Conservation (phyloP, 2,329 filamentous ascomycete genomes). For the Daldinia eschscholtzii region DNA sequence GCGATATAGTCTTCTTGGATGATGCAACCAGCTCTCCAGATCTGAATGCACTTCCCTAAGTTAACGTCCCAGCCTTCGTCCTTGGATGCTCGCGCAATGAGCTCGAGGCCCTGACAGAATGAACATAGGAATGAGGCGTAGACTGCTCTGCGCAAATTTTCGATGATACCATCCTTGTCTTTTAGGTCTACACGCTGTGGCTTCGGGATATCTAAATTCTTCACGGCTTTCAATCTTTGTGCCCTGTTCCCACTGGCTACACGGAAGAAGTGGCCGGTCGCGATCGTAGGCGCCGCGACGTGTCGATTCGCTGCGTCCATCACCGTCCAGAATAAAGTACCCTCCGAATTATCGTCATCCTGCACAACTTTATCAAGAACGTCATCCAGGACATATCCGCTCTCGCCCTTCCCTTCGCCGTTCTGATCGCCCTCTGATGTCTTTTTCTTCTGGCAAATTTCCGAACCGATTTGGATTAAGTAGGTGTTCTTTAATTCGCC, state of each 20-base stretch:
- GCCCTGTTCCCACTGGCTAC: constrained; percentile 72
- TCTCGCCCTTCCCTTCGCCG: constrained; percentile 56
- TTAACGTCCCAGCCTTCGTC: constrained; percentile 71
- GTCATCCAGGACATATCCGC: constrained; percentile 67
- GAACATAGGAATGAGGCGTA: constrained; percentile 72
- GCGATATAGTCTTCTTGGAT: constrained; percentile 76
- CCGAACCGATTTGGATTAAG: constrained; percentile 71
- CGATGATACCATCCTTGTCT: constrained; percentile 62
- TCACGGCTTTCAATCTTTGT: constrained; percentile 59
- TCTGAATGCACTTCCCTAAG: constrained; percentile 65
- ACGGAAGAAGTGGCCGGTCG: constrained; percentile 71
- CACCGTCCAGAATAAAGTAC: constrained; percentile 75
- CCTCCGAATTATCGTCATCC: constrained; percentile 74
- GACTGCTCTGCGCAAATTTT: constrained; percentile 70
- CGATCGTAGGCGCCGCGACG: constrained; percentile 73
- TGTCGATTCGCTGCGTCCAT: constrained; percentile 72
- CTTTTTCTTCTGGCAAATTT: constrained; percentile 58
- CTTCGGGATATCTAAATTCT: constrained; percentile 62
- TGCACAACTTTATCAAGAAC: constrained; percentile 79
- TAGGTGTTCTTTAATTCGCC: constrained; percentile 71
- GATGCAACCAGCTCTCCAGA: constrained; percentile 79
- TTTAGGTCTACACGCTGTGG: constrained; percentile 47
- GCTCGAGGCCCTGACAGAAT: constrained; percentile 75
- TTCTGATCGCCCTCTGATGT: constrained; percentile 55
- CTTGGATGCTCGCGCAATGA: constrained; percentile 70